Conservation (phyloP, 495 filamentous ascomycete genomes). For the Penicillium alfredii region DNA sequence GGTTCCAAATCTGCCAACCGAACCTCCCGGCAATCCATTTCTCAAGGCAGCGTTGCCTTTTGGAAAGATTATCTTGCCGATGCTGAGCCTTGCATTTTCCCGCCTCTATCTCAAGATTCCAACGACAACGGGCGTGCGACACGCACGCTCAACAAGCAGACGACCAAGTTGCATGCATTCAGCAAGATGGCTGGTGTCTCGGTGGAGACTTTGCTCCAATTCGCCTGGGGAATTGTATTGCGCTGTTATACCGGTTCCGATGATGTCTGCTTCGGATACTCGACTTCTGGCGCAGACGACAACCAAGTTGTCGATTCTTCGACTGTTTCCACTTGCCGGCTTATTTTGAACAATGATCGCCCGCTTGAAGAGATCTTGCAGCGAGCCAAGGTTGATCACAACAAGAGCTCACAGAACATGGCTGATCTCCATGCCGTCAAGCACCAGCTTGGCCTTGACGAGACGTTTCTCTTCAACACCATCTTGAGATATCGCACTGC, state of each 20-base stretch:
- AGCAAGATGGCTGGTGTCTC: constrained; percentile 27
- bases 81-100: constrained; percentile 51
- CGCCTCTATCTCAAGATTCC: constrained; percentile 26
- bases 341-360: constrained; percentile 31
- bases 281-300: constrained; percentile 21
- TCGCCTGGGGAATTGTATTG: constrained; percentile 51
- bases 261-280: constrained; percentile 51
- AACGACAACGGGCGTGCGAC: constrained; percentile 3
- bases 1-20: constrained; percentile 7
- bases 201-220: constrained; percentile 33
- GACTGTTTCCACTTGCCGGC: constrained; percentile 26
- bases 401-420: constrained; percentile 30
- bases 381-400: constrained; percentile 28
- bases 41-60: constrained; percentile 30
- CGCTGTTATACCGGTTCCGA: constrained; percentile 47
- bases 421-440: constrained; percentile 36
- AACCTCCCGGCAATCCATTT: constrained; percentile 6
- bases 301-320: constrained; percentile 6
- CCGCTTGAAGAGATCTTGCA: constrained; percentile 31
- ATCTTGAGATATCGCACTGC: constrained; percentile 33
- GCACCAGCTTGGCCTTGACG: constrained; percentile 31
- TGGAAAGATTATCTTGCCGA: constrained; percentile 48
- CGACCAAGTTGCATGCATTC: constrained; percentile 29
- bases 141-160: constrained; percentile 23
- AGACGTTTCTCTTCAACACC: constrained; percentile 47